phyloP scores from a whole-genome alignment of 2,329 filamentous ascomycete species.

The Fusarium abutilonis region DNA sequence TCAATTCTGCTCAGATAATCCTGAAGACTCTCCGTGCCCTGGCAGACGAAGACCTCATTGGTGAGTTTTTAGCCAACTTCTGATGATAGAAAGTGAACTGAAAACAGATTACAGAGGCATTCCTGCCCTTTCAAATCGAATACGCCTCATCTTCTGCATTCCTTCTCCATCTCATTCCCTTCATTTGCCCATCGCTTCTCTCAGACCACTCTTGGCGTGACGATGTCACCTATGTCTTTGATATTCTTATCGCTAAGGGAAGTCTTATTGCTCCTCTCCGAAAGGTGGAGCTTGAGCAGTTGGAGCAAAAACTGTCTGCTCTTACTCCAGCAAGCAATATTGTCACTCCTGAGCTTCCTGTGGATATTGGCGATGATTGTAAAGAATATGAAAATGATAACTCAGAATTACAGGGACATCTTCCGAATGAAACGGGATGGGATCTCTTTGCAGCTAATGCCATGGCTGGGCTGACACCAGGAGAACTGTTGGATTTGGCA shows the following conservation, averaged over 20 bases:
- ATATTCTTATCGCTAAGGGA: constrained; percentile 52
- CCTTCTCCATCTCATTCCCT: constrained; percentile 50
- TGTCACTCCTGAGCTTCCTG: not conserved
- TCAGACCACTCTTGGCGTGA: constrained; percentile 51
- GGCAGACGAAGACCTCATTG: constrained; percentile 46
- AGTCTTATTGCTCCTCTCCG: constrained; percentile 52
- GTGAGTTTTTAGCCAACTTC: constrained; percentile 4
- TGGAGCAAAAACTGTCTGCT: constrained; percentile 51
- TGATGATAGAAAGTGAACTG: rapidly evolving
- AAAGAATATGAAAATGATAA: not conserved
- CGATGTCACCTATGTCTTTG: constrained; percentile 50
- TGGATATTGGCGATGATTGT: rapidly evolving
- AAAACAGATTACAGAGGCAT: constrained; percentile 39
- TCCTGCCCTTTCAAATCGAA: constrained; percentile 55
- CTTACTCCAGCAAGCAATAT: constrained; percentile 45
- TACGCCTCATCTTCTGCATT: constrained; percentile 55
- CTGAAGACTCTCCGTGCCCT: constrained; percentile 42
- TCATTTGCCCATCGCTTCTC: constrained; percentile 49
- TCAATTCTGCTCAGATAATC: constrained; percentile 45
- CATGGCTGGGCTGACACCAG: constrained; percentile 47
- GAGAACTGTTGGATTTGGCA: constrained; percentile 47
- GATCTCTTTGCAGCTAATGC: constrained; percentile 47
- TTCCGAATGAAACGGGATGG: constrained; percentile 43
- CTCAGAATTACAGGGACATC: constrained; percentile 1
- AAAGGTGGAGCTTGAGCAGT: constrained; percentile 51